phyloP scores from a whole-genome alignment of 768 basidiomycete genomes.

The Phanerodontia chrysosporium region DNA sequence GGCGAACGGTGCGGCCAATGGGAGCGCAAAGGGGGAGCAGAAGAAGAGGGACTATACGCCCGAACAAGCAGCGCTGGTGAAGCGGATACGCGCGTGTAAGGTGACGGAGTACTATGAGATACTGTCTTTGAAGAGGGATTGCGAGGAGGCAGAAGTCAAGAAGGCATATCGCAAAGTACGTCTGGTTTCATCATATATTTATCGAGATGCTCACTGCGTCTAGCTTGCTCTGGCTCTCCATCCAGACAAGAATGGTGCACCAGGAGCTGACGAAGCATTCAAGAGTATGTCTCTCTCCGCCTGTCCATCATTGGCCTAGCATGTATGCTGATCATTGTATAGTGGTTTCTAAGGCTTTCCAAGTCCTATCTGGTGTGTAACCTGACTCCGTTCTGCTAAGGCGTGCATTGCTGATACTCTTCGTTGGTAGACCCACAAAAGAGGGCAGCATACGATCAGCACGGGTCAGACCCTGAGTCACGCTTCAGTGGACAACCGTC shows the following conservation, averaged over 20 bases:
- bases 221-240: slow-evolving; percentile 87
- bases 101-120: slow-evolving; percentile 94
- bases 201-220: background rate
- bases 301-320: no score
- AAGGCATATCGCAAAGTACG: slow-evolving; percentile 94
- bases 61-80: slow-evolving; percentile 80
- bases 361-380: slow-evolving; percentile 73
- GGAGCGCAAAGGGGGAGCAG: slow-evolving; percentile 37
- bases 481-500: slow-evolving; percentile 70
- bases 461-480: slow-evolving; percentile 86
- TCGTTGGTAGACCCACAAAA: slow-evolving; percentile 69
- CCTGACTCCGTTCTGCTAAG: background rate
- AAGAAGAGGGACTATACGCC: slow-evolving; percentile 81
- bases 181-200: background rate
- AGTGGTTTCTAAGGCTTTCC: slow-evolving; percentile 99
- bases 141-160: slow-evolving; percentile 83
- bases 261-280: slow-evolving; percentile 98
- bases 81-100: slow-evolving; percentile 81
- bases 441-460: slow-evolving; percentile 79
- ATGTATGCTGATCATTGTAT: background rate
- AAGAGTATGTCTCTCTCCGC: slow-evolving; percentile 62
- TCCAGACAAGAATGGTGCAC: slow-evolving; percentile 93
- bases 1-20: slow-evolving; percentile 48
- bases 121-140: slow-evolving; percentile 69
- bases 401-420: background rate